These are phyloP conservation scores for Aspergillus cristatus DNA, from an alignment of 495 filamentous ascomycete genomes.

Conservation along the genomic window DNA sequence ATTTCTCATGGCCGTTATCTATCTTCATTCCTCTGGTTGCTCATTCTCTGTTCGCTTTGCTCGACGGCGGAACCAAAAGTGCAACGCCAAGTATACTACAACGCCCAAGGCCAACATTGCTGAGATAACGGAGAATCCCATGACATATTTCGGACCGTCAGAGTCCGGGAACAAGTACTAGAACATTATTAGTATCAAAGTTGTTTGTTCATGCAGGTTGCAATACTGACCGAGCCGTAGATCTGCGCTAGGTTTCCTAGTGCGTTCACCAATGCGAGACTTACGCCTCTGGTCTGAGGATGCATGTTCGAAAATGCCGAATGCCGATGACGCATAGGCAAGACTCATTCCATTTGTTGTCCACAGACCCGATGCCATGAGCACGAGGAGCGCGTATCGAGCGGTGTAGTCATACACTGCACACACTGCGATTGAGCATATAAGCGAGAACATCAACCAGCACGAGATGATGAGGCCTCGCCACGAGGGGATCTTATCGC, in stretches of 20 bases:
- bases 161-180: constrained; percentile 23
- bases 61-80: constrained; percentile 18
- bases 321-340: constrained; percentile 33
- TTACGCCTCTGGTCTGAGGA: constrained; percentile 26
- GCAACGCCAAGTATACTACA: constrained; percentile 16
- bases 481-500: constrained; percentile 21
- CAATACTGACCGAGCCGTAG: constrained; percentile 30
- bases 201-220: no score
- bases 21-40: no score
- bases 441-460: constrained; percentile 30
- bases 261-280: constrained; percentile 40
- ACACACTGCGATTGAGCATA: constrained; percentile 34
- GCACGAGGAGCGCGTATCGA: constrained; percentile 42
- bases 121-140: constrained; percentile 30
- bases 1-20: no score
- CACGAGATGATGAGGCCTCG: constrained; percentile 21
- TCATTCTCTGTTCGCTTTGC: neutral
- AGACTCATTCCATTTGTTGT: constrained; percentile 34
- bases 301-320: constrained; percentile 33
- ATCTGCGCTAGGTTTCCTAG: constrained; percentile 43
- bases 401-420: constrained; percentile 34
- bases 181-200: constrained; percentile 2
- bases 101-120: constrained; percentile 31
- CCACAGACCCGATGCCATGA: constrained; percentile 44
- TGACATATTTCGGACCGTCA: constrained; percentile 27